These are phyloP conservation scores for Phialophora expanda DNA, from an alignment of 2,329 filamentous ascomycete species.

Conservation along the genomic window DNA sequence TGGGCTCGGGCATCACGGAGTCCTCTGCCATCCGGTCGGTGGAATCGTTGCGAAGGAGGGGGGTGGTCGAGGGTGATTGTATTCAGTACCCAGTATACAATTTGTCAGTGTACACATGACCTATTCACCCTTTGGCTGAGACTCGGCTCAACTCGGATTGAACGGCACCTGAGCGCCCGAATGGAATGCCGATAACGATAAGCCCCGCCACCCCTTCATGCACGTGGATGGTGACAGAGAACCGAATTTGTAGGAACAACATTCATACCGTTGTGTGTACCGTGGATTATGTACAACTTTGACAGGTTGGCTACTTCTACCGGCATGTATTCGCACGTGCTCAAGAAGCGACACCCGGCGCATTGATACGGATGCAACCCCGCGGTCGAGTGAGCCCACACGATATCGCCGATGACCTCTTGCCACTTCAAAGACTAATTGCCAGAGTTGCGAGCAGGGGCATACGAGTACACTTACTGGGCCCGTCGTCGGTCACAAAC, in stretches of 20 bases:
- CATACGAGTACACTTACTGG: not conserved
- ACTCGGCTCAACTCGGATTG: not conserved
- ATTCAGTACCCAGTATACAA: not conserved
- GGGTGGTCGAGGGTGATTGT: not conserved
- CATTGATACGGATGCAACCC: too few relatives aligned
- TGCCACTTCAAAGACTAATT: not conserved
- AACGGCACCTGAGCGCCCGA: not conserved
- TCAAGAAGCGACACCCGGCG: not conserved
- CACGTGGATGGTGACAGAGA: conserved; percentile 1
- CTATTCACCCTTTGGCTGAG: not conserved
- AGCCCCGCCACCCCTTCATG: conserved; percentile 5
- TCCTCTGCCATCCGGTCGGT: too few relatives aligned
- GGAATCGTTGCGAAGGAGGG: not conserved
- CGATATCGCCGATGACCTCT: not conserved
- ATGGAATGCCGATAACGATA: not conserved
- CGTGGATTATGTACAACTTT: not conserved
- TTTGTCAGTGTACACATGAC: not conserved
- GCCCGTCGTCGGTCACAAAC: not conserved
- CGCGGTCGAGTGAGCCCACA: not conserved
- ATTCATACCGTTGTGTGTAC: too few relatives aligned
- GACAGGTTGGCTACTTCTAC: not conserved
- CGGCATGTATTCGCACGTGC: not conserved
- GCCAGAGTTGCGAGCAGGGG: not conserved
- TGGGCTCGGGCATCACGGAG: not conserved
- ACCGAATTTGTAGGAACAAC: not conserved